Percentiles rank a stretch among this genome's conserved stretches.
Conservation (phyloP, 148 eudicot species). For the Persicaria maculosa region DNA sequence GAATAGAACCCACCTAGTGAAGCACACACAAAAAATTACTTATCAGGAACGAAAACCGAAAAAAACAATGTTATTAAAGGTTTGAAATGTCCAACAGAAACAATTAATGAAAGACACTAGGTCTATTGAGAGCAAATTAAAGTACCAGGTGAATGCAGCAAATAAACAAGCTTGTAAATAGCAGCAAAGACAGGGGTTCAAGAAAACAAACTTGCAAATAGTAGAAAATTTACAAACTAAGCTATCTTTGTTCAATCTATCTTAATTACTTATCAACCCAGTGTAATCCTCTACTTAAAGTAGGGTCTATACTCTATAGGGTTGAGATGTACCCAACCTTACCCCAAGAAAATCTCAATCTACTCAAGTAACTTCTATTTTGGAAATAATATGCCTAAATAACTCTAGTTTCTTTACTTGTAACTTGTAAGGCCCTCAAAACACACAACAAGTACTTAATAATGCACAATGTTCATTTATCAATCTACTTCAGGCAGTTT, state of each 20-base stretch:
- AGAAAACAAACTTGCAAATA: neutral
- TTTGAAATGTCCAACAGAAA: neutral
- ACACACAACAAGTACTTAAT: neutral
- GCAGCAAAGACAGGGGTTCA: neutral
- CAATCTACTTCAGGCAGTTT: too few relatives aligned
- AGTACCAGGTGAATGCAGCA: neutral
- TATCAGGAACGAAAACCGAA: constrained; percentile 11
- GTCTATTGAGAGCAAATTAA: neutral
- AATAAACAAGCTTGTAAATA: neutral
- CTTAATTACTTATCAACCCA: too few relatives aligned
- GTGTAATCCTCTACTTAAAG: too few relatives aligned
- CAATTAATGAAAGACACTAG: neutral
- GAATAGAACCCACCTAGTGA: constrained; percentile 70
- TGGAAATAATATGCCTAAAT: neutral
- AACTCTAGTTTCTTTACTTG: neutral
- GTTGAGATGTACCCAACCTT: too few relatives aligned
- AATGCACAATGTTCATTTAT: neutral
- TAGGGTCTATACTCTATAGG: too few relatives aligned
- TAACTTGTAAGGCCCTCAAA: neutral
- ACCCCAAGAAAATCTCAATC: too few relatives aligned
- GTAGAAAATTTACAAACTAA: neutral
- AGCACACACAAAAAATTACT: neutral
- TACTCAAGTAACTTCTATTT: too few relatives aligned
- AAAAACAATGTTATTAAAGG: neutral
- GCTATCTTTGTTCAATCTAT: neutral